Conservation (phyloP, 768 basidiomycete species). For the Baorangia bicolor region DNA sequence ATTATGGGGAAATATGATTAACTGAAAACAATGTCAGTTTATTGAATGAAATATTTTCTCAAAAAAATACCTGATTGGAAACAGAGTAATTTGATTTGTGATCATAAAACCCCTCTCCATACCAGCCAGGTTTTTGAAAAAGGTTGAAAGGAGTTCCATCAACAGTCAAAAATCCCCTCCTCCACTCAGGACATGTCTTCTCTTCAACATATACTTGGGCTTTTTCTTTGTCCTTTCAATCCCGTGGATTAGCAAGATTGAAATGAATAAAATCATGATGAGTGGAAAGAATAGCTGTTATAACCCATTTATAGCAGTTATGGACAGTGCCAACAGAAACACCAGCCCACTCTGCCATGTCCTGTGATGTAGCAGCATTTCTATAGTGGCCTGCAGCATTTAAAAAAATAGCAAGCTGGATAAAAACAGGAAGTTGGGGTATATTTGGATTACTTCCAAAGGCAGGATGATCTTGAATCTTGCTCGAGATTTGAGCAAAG, state of each 20-base stretch:
- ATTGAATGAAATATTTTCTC: not conserved
- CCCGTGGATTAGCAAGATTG: not conserved
- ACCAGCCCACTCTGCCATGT: not conserved
- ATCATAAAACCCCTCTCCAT: conserved; percentile 11
- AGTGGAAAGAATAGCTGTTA: conserved; percentile 7
- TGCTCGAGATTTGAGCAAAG: not conserved
- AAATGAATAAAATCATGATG: conserved; percentile 9
- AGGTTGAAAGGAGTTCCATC: conserved; percentile 8
- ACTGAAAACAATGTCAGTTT: not conserved
- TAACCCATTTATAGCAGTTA: too few relatives aligned
- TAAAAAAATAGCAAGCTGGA: not conserved
- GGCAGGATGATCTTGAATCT: not conserved
- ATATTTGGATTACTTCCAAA: too few relatives aligned
- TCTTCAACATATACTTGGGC: not conserved
- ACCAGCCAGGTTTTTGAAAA: conserved; percentile 18
- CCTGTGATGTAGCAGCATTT: not conserved
- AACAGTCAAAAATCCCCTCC: conserved; percentile 7
- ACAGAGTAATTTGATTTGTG: conserved; percentile 8
- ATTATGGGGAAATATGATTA: conserved; percentile 6
- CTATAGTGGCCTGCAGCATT: not conserved
- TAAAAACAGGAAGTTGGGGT: not conserved
- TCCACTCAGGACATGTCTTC: not conserved
- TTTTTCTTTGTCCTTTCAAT: not conserved
- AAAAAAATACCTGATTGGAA: not conserved
- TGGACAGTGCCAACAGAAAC: not conserved